Percentiles rank a stretch among this genome's conserved stretches.
Conservation (phyloP, 352 stramenopile genomes). For the Globisporangium yorkense region DNA sequence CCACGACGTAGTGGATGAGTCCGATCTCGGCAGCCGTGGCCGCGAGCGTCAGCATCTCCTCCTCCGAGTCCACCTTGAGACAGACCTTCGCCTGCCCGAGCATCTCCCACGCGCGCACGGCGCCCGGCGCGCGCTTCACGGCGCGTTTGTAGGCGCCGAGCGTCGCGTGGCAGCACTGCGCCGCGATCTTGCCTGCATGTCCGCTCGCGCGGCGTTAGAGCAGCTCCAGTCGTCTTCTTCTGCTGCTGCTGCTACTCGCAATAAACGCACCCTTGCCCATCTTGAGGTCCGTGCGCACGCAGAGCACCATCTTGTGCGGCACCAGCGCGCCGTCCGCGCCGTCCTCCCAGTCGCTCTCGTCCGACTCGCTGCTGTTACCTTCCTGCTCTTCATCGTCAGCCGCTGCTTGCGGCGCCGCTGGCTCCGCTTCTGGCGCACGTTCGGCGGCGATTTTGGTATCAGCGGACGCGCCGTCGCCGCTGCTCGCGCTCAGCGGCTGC, state of each 20-base stretch:
- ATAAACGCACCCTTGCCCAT: constrained; percentile 92
- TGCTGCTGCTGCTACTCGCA: no score
- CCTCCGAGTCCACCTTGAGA: constrained; percentile 81
- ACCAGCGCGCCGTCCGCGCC: constrained; percentile 36
- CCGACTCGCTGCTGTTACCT: constrained; percentile 25
- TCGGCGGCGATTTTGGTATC: no score
- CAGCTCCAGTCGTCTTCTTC: no score
- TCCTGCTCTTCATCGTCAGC: constrained; percentile 9
- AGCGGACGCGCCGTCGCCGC: neutral
- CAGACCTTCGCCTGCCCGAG: constrained; percentile 84
- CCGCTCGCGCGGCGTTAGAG: no score
- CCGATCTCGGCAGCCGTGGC: constrained; percentile 51
- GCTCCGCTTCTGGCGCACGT: neutral
- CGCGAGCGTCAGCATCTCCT: constrained; percentile 69
- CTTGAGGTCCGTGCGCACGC: constrained; percentile 92
- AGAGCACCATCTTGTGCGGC: constrained; percentile 93
- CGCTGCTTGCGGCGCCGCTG: neutral
- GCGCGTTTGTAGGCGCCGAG: constrained; percentile 94
- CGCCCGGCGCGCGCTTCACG: constrained; percentile 64
- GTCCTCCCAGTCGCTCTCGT: constrained; percentile 61
- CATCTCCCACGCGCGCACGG: constrained; percentile 72
- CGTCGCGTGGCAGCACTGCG: constrained; percentile 88
- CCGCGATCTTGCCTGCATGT: constrained; percentile 69
- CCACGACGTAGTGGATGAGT: constrained; percentile 80
- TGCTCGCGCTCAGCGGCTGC: constrained; percentile 18